Evolutionary conservation across 2,329 filamentous ascomycete genomes (phyloP), one percentile per base, ranked within the genome.

Genomic region (Waltergamsia citrina): DNA sequence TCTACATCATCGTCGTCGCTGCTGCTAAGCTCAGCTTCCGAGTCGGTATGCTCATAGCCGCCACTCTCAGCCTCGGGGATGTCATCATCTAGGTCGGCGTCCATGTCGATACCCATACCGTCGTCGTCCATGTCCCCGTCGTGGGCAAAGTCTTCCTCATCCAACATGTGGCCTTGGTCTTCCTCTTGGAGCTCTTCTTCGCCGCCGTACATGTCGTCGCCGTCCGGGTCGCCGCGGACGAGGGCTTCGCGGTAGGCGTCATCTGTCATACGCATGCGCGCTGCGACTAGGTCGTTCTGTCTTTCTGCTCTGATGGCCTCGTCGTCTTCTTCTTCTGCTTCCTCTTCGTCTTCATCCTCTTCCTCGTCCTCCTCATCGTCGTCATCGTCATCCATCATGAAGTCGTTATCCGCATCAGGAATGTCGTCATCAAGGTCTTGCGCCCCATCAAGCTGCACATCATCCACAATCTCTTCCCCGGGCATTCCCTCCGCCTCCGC

Each of bases 1-100:
- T 49, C 47, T 2, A 41, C 35, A 9, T 41, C 37, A 4, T 36
- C 35, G 11, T 42, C 43, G 12, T 35, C 24, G 40, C 66, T 70
- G 48, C 65, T 73, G 38, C 57, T 68, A 33, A 77, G 44, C 33
- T 78, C 77, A 7, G 67, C 79, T 43, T 85, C 81, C 3, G 80
- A 81, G 56, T 86, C 82, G 7, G 82, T 86, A 51, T 86, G 81
- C 60, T 87, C 81, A 59, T 85, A 86, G 44, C 74, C 72, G 18
- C 67, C 73, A 47, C 60, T 63, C 47, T 74, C 71, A 10, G 62
- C 63, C 47, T 75, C 71, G 8, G 68, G 76, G 39, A 82, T 78
- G 15, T 80, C 79, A 23, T 85, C 72, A 38, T 81, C 78, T 32
- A 76, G 78, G 51, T 86, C 81, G 26, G 85, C 63, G 49, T 86